Evolutionary conservation across 768 basidiomycete genomes (phyloP), one percentile per base, ranked within the genome.

Genomic region (Neoboletus magnificus): DNA sequence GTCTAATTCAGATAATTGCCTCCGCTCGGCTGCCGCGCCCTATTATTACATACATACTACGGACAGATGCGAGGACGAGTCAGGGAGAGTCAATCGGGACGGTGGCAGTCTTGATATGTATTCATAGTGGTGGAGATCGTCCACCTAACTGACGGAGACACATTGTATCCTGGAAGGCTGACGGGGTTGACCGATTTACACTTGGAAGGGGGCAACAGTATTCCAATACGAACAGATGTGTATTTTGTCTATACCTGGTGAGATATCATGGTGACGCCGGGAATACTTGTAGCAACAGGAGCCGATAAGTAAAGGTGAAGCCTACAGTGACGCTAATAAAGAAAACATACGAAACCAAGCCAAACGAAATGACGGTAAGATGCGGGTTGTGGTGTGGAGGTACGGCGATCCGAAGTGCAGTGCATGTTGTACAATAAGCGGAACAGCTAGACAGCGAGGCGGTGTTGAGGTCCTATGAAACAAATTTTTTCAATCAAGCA

Each of bases 201-300:
- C 50, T 0, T 20, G 16, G 10, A 33, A 37, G 18, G 27, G 22
- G 39, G 45, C 20, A 48, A 56, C 54, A 44, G 51, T 37, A 56
- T 50, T 56, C 49, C 58, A 54, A 52, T 61, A 63, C 43, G 57
- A 47, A 57, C 51, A 60, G 40, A 12, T 30, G 52, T 58, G 50
- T 58, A 56, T 56, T 59, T 50, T 65, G 60, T 68, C 62, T 68
- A 68, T 54, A 55, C 58, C 54, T 61, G 57, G 53, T 40, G 62
- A 70, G 67, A 69, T 68, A 69, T 69, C 58, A 58, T 51, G 61
- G 66, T 51, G 58, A 57, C 63, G 60, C 18, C 15, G 64, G 66
- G 66, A 62, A 69, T 70, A 70, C 56, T 58, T 61, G 66, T 69
- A 63, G 58, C 67, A 68, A 65, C 61, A 70, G 57, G 40, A 59